Evolutionary conservation across 116 monocot species (phyloP).

Genomic region (Thalassia testudinum): DNA sequence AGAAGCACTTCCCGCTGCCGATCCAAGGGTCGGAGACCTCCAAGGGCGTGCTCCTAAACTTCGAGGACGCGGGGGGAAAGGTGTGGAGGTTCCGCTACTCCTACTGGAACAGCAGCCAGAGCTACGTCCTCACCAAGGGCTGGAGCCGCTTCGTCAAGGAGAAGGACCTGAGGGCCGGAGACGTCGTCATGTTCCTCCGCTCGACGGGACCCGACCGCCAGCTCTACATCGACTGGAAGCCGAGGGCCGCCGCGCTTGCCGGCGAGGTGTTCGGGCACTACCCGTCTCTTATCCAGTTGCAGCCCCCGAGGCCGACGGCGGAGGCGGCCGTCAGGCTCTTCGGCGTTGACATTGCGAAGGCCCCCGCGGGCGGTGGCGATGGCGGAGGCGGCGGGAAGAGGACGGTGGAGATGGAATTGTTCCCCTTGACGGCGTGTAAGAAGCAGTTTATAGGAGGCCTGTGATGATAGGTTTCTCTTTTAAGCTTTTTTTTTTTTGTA

Average conservation of each 20-base stretch:
- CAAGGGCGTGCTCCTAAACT: slow-evolving; percentile 36
- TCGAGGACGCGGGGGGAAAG: slow-evolving; percentile 30
- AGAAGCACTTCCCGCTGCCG: slow-evolving; percentile 45
- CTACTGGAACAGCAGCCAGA: slow-evolving; percentile 88
- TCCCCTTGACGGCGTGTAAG: no score
- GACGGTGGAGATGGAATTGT: no score
- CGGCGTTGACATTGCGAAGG: slow-evolving; percentile 4
- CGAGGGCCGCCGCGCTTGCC: neutral
- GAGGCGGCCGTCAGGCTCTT: slow-evolving; percentile 4
- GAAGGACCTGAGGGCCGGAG: slow-evolving; percentile 28
- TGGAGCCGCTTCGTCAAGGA: slow-evolving; percentile 86
- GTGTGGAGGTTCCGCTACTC: slow-evolving; percentile 70
- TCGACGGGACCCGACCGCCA: slow-evolving; percentile 8
- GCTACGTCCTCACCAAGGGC: slow-evolving; percentile 81
- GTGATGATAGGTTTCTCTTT: no score
- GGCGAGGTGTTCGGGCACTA: neutral
- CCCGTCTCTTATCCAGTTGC: neutral
- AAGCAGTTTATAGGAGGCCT: no score
- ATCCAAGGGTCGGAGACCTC: neutral
- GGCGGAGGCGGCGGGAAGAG: no score
- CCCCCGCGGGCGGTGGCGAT: no score
- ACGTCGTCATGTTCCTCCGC: slow-evolving; percentile 24
- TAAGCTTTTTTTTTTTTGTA: no score
- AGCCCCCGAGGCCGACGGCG: neutral
- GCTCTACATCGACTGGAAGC: slow-evolving; percentile 25